Percentiles rank a stretch among this genome's conserved stretches.
phyloP scores from a whole-genome alignment of 768 basidiomycete genomes.

The Stropharia rugosoannulata region DNA sequence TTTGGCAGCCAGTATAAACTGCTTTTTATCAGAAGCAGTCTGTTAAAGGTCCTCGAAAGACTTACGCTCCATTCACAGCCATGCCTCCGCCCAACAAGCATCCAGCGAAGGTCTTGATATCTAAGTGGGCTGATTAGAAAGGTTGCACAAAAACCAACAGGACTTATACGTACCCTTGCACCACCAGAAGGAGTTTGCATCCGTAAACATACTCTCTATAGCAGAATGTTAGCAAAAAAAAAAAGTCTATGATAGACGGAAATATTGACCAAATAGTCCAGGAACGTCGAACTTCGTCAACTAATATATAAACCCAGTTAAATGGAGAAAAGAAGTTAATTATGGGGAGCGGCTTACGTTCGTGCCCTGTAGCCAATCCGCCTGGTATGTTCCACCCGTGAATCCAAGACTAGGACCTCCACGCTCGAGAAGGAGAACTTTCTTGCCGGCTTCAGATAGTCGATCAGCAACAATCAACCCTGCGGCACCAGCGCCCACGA shows the following conservation, averaged over 20 bases:
- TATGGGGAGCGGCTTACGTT: constrained; percentile 30
- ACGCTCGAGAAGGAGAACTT: constrained; percentile 60
- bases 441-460: constrained; percentile 60
- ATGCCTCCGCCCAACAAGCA: constrained; percentile 65
- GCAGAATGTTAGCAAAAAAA: not conserved
- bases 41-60: constrained; percentile 1
- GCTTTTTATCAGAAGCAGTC: not conserved
- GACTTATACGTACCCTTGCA: constrained; percentile 44
- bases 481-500: constrained; percentile 58
- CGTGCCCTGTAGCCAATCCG: constrained; percentile 46
- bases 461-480: constrained; percentile 61
- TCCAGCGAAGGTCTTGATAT: constrained; percentile 61
- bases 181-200: constrained; percentile 59
- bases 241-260: not conserved
- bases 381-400: constrained; percentile 57
- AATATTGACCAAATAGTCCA: constrained; percentile 45
- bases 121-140: constrained; percentile 21
- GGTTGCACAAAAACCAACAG: no score
- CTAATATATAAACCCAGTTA: constrained; percentile 23
- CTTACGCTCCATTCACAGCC: constrained; percentile 63
- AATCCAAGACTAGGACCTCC: constrained; percentile 60
- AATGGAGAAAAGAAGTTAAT: not conserved
- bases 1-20: constrained; percentile 56
- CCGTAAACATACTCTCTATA: constrained; percentile 60
- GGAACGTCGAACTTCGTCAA: constrained; percentile 67